These are phyloP conservation scores for Chytriomyces sp. DNA, from an alignment of 192 early-diverging fungal species.

Conservation along the genomic window DNA sequence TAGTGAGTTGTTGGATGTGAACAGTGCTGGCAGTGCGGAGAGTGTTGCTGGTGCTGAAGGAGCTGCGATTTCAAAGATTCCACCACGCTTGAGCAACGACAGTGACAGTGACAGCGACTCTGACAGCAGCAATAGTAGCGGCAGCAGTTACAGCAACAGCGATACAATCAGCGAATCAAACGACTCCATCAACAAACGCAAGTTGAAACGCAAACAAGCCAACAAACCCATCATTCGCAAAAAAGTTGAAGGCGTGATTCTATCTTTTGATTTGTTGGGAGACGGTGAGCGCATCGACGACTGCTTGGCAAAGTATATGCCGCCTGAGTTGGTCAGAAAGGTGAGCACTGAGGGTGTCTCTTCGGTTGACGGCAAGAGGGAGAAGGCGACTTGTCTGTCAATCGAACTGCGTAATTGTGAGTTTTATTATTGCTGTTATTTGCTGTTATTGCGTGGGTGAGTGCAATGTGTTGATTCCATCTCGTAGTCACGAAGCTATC, in stretches of 20 bases:
- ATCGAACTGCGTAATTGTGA: conserved; percentile 48
- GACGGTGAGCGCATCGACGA: conserved; percentile 36
- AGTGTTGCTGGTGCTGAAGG: background rate
- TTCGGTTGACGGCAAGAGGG: conserved; percentile 26
- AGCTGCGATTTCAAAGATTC: background rate
- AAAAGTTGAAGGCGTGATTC: conserved; percentile 33
- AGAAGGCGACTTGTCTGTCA: conserved; percentile 28
- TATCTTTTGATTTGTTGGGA: conserved; percentile 39
- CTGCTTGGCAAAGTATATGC: conserved; percentile 36
- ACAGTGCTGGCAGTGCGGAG: background rate
- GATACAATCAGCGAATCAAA: background rate
- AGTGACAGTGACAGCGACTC: background rate
- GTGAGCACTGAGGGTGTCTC: conserved; percentile 30
- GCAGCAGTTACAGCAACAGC: background rate
- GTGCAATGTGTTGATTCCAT: background rate
- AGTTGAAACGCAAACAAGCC: background rate
- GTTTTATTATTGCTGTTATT: conserved; percentile 12
- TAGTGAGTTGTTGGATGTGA: conserved; percentile 24
- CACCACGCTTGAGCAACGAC: background rate
- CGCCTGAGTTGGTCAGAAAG: conserved; percentile 29
- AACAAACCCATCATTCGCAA: conserved; percentile 6
- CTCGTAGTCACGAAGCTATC: conserved; percentile 10
- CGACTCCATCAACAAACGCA: background rate
- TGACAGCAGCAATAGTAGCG: background rate
- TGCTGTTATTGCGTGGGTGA: background rate